Evolutionary conservation across 805 yeast species (phyloP).

Genomic region (Kregervanrija delftensis): DNA sequence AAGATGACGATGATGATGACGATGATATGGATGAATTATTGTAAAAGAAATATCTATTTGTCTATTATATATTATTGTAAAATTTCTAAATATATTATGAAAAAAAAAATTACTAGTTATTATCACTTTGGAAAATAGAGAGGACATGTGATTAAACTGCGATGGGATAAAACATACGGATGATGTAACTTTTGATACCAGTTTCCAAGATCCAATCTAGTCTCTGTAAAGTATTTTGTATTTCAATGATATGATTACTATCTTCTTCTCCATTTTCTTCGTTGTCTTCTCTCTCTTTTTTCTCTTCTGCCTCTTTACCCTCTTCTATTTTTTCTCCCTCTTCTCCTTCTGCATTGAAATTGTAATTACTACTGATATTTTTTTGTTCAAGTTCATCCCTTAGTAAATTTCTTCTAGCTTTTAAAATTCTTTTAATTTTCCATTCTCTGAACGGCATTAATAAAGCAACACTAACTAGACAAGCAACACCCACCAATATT

Average conservation of each 20-base stretch:
- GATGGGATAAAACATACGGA: constrained; percentile 24
- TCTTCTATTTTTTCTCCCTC: constrained; percentile 10
- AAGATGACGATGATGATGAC: constrained; percentile 35
- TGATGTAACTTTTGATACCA: constrained; percentile 7
- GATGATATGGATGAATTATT: constrained; percentile 34
- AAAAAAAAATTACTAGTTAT: no score
- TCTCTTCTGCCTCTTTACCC: constrained; percentile 2
- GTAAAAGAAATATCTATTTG: not conserved
- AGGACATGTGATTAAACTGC: constrained; percentile 14
- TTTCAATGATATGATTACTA: not conserved
- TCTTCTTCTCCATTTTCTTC: not conserved
- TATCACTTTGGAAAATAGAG: no score
- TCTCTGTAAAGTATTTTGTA: constrained; percentile 4
- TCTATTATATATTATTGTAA: no score
- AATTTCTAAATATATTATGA: no score
- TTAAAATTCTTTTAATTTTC: constrained; percentile 39
- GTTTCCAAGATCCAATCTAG: constrained; percentile 7
- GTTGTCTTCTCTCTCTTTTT: no score
- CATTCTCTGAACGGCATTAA: constrained; percentile 49
- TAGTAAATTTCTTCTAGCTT: constrained; percentile 14
- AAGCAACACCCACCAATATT: constrained; percentile 45
- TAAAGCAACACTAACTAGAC: constrained; percentile 36
- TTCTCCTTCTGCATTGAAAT: constrained; percentile 2
- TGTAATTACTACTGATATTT: not conserved
- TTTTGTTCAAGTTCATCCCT: constrained; percentile 3